Evolutionary conservation across 768 basidiomycete genomes (phyloP).

Genomic region (Termitomyces sp.): DNA sequence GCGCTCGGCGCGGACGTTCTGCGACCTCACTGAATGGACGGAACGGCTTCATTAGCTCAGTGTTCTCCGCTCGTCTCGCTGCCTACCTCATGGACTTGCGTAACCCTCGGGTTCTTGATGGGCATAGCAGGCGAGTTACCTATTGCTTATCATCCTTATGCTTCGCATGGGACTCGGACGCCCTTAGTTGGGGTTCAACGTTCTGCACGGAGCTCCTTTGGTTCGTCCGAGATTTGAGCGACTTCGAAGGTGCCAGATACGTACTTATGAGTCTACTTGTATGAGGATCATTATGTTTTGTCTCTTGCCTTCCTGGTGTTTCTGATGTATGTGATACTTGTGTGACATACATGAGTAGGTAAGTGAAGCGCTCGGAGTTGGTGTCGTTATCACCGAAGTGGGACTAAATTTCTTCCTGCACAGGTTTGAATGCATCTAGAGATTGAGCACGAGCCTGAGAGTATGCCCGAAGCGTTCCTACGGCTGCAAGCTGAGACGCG

Average conservation of each 20-base stretch:
- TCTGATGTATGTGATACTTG: constrained; percentile 21
- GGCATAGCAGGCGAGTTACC: constrained; percentile 43
- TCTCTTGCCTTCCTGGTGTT: not conserved
- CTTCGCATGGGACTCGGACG: constrained; percentile 17
- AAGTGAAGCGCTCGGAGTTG: no score
- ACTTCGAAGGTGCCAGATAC: constrained; percentile 21
- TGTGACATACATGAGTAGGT: not conserved
- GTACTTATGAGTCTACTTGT: constrained; percentile 35
- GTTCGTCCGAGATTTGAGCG: constrained; percentile 38
- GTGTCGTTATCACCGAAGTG: no score
- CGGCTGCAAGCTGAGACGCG: no score
- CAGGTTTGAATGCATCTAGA: no score
- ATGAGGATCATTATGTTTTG: constrained; percentile 16
- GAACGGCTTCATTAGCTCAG: constrained; percentile 48
- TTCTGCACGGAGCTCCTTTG: constrained; percentile 41
- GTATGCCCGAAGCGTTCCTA: no score
- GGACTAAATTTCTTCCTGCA: no score
- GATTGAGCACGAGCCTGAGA: no score
- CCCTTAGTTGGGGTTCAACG: constrained; percentile 49
- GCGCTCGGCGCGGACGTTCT: constrained; percentile 32
- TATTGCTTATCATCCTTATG: no score
- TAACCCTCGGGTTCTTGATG: constrained; percentile 46
- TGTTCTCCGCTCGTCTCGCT: constrained; percentile 54
- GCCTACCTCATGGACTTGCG: constrained; percentile 39
- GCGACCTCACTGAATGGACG: constrained; percentile 31